Base-by-base conservation (phyloP, 2,329 filamentous ascomycete species). In the Fusarium succisae region DNA sequence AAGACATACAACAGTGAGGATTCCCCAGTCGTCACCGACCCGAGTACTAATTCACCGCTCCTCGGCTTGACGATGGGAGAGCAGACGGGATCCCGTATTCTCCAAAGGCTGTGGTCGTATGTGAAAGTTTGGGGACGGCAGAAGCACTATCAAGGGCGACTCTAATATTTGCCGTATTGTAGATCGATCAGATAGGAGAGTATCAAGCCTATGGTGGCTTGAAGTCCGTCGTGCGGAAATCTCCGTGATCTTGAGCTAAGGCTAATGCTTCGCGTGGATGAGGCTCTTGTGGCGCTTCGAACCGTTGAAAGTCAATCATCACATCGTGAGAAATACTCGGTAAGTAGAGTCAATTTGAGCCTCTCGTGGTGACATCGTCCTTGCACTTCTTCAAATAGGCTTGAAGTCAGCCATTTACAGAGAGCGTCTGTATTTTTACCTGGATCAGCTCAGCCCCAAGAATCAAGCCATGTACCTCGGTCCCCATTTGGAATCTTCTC, bases 1-100 rank as follows among this genome's bases (percentile, higher is more conserved):
- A 63, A 65, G 50, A 66, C 63, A 66, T 66, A 66, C 63, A 66
- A 66, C 50, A 65, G 60, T 57, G 50, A 57, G 63, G 60, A 66
- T 66, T 66, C 63, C 60, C 63, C 60, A 37, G 60, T 66, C 60
- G 59, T 66, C 63, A 66, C 63, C 59, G 63, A 50, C 63, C 65
- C 41, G 48, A 66, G 47, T 53, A 53, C 64, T 67, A 67, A 60
- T 68, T 53, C 65, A 53, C 53, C 65, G 63, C 63, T 68, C 24
- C 35, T 60, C 28, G 55, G 54, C 54, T 68, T 68, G 63, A 67
- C 66, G 30, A 50, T 61, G 47, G 54, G 66, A 68, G 66, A 68
- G 66, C 66, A n/a, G 66, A 69, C 66, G 66, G 58, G 67, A 70
- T 69, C 58, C 66, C 24, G 58, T 70, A 70, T 65, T 70, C 11